Evolutionary conservation across 768 basidiomycete species (phyloP).

Genomic region (Tricholoma matsutake): DNA sequence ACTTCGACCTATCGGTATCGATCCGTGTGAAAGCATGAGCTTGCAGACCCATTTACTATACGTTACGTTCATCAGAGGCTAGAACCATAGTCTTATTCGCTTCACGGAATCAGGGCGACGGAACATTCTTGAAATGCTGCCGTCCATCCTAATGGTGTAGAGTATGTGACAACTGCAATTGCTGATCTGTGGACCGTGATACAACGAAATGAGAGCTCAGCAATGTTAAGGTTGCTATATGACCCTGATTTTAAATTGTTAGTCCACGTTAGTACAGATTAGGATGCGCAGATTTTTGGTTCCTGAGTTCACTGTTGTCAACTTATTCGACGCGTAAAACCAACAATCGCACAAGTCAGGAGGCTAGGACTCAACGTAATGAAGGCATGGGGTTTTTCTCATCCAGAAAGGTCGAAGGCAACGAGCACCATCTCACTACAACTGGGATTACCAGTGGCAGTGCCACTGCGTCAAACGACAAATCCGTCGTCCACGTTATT

Average conservation of each 20-base stretch:
- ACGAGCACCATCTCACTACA: conserved; percentile 31
- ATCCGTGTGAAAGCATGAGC: no score
- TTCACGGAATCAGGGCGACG: not conserved
- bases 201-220: not conserved
- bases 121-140: no score
- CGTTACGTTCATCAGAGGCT: not conserved
- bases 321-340: not conserved
- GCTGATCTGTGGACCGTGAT: not conserved
- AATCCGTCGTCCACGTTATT: conserved; percentile 54
- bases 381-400: conserved; percentile 54
- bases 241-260: not conserved
- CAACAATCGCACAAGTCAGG: not conserved
- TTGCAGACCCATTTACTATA: not conserved
- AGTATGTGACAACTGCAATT: not conserved
- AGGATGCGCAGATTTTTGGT: not conserved
- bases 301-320: not conserved
- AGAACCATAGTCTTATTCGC: not conserved
- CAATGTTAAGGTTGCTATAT: not conserved
- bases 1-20: no score
- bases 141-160: not conserved
- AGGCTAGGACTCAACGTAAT: conserved; percentile 27
- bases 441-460: no score
- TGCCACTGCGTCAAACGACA: conserved; percentile 26
- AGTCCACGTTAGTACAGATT: not conserved
- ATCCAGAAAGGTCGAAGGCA: conserved; percentile 44